phyloP scores from a whole-genome alignment of 495 filamentous ascomycete species.

The Tuber umbilicatum region DNA sequence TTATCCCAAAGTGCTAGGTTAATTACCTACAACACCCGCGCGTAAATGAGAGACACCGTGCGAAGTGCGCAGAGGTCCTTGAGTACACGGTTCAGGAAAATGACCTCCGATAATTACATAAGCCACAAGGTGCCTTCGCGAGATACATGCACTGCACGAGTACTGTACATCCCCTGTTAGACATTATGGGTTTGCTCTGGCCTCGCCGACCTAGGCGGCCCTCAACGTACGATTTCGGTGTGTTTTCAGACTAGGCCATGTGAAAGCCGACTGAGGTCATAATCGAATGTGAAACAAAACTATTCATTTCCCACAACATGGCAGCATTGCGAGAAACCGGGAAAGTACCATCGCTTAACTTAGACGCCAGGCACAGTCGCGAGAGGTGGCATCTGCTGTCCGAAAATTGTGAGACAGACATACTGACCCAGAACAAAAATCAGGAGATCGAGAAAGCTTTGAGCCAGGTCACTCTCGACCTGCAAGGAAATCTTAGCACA shows the following conservation, averaged over 20 bases:
- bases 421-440: background rate
- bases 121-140: background rate
- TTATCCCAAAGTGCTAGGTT: background rate
- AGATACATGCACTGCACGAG: background rate
- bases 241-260: background rate
- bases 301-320: background rate
- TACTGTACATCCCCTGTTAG: background rate
- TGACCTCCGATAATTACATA: background rate
- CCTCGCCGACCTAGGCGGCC: background rate
- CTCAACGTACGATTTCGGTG: background rate
- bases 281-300: background rate
- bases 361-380: background rate
- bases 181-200: background rate
- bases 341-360: background rate
- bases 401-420: background rate
- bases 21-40: background rate
- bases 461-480: background rate
- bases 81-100: background rate
- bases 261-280: background rate
- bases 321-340: background rate
- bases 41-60: background rate
- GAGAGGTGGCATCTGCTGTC: background rate
- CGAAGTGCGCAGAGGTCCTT: background rate
- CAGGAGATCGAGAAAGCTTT: background rate
- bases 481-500: background rate